A percentile compares a stretch with the other conserved stretches of the same genome.
Conservation (phyloP, 805 yeast genomes). For the Pichia exigua region DNA sequence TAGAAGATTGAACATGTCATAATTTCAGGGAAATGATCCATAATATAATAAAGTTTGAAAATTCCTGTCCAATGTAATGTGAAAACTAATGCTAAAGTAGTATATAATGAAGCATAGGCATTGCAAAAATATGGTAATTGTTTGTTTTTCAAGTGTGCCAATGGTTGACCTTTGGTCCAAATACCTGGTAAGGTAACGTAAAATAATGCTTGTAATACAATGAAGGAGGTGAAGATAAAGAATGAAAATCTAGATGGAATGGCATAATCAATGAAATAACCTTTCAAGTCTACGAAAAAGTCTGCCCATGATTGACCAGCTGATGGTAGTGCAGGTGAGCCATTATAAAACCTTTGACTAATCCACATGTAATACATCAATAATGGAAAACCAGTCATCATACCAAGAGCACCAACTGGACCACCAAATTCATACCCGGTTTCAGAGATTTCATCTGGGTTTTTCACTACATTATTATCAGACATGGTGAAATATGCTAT, state of each 20-base stretch:
- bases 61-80: constrained; percentile 65
- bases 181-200: constrained; percentile 87
- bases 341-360: constrained; percentile 71
- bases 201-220: constrained; percentile 59
- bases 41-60: constrained; percentile 63
- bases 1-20: constrained; percentile 85
- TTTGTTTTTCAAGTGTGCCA: constrained; percentile 67
- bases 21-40: constrained; percentile 82
- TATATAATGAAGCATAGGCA: constrained; percentile 79
- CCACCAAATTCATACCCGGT: constrained; percentile 89
- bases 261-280: constrained; percentile 42
- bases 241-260: constrained; percentile 56
- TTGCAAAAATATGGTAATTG: constrained; percentile 91
- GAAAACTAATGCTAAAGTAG: constrained; percentile 49
- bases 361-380: constrained; percentile 98
- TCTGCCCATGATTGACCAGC: constrained; percentile 45
- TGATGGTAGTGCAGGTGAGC: constrained; percentile 62
- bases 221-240: constrained; percentile 62
- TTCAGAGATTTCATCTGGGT: background rate
- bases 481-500: background rate
- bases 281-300: constrained; percentile 39
- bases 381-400: constrained; percentile 88
- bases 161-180: constrained; percentile 92
- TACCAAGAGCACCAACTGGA: constrained; percentile 76
- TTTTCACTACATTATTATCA: background rate